Evolutionary conservation across 2,329 filamentous ascomycete genomes (phyloP).

Genomic region (Hypoxylon sp.): DNA sequence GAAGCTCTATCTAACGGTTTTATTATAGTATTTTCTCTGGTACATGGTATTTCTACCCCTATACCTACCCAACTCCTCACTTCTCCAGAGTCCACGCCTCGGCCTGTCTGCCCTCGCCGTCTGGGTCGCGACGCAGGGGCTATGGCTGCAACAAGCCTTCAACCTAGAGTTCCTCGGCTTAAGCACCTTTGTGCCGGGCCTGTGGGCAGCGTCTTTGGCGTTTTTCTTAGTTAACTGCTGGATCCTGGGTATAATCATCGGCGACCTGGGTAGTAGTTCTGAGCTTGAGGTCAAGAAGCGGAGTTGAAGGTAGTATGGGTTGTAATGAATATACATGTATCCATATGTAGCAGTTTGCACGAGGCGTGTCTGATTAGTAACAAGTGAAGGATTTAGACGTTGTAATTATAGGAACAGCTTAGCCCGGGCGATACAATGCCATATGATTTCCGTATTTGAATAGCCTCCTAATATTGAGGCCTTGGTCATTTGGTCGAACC

Average conservation of each 20-base stretch:
- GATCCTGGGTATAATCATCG: slow-evolving; percentile 84
- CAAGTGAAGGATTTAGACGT: not conserved
- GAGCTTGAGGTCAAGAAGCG: slow-evolving; percentile 10
- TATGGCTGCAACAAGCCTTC: slow-evolving; percentile 83
- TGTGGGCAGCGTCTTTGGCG: slow-evolving; percentile 79
- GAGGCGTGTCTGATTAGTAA: not conserved
- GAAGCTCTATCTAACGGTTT: slow-evolving; percentile 33
- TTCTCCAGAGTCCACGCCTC: slow-evolving; percentile 70
- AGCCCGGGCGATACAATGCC: not conserved
- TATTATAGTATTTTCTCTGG: slow-evolving; percentile 91
- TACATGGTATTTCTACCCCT: slow-evolving; percentile 94
- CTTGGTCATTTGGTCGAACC: not conserved
- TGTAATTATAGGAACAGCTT: slow-evolving; percentile 3
- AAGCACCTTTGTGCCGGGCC: slow-evolving; percentile 86
- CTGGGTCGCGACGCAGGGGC: slow-evolving; percentile 82
- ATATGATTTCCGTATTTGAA: not conserved
- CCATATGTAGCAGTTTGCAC: not conserved
- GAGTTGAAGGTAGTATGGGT: not conserved
- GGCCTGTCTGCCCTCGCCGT: slow-evolving; percentile 75
- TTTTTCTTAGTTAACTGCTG: slow-evolving; percentile 92
- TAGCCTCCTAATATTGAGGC: not conserved
- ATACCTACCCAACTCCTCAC: slow-evolving; percentile 84
- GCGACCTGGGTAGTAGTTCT: slow-evolving; percentile 65
- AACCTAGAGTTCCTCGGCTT: slow-evolving; percentile 82
- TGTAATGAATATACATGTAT: slow-evolving; percentile 10